These are phyloP conservation scores for Paramyrothecium sp. DNA, from an alignment of 2,329 filamentous ascomycete genomes.

Conservation along the genomic window DNA sequence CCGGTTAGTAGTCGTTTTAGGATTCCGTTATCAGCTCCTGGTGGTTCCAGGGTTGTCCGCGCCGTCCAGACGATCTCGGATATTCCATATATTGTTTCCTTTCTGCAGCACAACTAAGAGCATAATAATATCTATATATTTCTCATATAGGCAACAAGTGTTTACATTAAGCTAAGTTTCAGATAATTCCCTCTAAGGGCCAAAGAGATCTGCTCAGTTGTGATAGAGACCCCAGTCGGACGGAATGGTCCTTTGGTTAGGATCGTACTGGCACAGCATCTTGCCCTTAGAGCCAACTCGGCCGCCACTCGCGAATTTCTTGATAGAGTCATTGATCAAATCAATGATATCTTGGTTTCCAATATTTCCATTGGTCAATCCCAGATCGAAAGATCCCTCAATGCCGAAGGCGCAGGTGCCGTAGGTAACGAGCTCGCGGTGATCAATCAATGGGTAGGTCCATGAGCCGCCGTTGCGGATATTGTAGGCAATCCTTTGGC, in stretches of 20 bases:
- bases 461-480: not conserved
- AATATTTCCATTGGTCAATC: not conserved
- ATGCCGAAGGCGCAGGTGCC: conserved; percentile 1
- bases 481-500: conserved; percentile 1
- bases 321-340: conserved; percentile 4
- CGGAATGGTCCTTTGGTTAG: not conserved
- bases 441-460: not conserved
- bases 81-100: too few relatives aligned
- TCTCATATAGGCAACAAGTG: too few relatives aligned
- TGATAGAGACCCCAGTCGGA: not conserved
- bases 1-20: too few relatives aligned
- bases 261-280: not conserved
- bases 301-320: not conserved
- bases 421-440: not conserved
- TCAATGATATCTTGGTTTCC: conserved; percentile 2
- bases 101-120: too few relatives aligned
- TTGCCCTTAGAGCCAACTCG: not conserved
- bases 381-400: not conserved
- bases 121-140: too few relatives aligned
- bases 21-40: too few relatives aligned
- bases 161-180: too few relatives aligned
- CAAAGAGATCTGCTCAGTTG: too few relatives aligned
- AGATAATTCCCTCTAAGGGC: too few relatives aligned
- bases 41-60: too few relatives aligned
- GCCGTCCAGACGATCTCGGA: too few relatives aligned